Evolutionary conservation across 31 red algal genomes (phyloP), one percentile per base, ranked within the genome.

Genomic region (Pterothamnion heteromorphum): DNA sequence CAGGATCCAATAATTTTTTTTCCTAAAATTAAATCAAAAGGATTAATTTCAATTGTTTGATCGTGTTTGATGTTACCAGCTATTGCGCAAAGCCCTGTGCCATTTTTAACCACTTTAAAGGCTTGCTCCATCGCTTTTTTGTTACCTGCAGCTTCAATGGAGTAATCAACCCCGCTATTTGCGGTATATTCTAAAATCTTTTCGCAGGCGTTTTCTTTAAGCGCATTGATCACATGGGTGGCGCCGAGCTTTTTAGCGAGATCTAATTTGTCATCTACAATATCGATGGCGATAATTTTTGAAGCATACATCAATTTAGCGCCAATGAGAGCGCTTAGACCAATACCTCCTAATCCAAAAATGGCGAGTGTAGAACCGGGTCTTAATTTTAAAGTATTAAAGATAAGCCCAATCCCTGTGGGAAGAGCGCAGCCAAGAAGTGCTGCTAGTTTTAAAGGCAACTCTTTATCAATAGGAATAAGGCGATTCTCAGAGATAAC

Each of bases 391-490:
- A 88, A 89, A 2, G 96, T 97, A 74, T 97, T 99, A 30, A 83
- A 82, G 14, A 99, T 96, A 9, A 96, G 96, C 22, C 98, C 98
- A 74, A 99, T 71, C 4, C 98, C 98, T 22, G 98, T 99, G 0
- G 98, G 96, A 33, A 99, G 81, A 28, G 96, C 98, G 89, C 98
- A 99, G 0, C 95, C 98, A 36, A 99, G 86, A 27, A 99, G 80
- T 35, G 96, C 97, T 36, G 97, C 92, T 90, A 93, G 92, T 23
- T 97, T 95, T 38, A 99, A 91, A 14, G 98, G 94, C 4, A 95
- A 96, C 88, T 95, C 94, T 0, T 89, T 51, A 9, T 93, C 44
- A 34, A 97, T 92, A 41, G 93, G 95, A 23, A 94, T 96, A 32
- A 97, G 92, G 1, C 95, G 91, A 76, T 97, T 96, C 58, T 96